Evolutionary conservation across 2,329 filamentous ascomycete genomes (phyloP), one percentile per base, ranked within the genome.

Genomic region (Penicillium sp.): DNA sequence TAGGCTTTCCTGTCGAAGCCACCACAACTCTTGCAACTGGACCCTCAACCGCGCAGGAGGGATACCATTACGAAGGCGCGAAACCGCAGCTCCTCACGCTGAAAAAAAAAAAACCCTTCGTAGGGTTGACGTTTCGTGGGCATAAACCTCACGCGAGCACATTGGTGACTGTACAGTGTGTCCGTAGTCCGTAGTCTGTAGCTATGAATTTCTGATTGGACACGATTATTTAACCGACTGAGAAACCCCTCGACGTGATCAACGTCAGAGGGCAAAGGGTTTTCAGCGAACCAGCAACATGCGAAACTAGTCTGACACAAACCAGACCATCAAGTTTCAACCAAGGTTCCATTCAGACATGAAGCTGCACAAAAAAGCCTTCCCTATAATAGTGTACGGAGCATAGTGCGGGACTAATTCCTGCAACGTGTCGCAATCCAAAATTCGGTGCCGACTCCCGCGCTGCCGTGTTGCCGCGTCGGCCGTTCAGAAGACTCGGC

Each of bases 361-460:
- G 39, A 31, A 46, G 31, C 6, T 10, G 31, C 31, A 40, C 22
- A 47, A 37, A 19, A 22, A 22, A 31, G 40, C 24, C 16, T 27
- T 27, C 16, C 27, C 31, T 31, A 31, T 9, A 9, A 31, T 31
- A 31, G 31, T 31, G 9, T 3, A 31, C 7, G 2, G 31, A 9
- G 31, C 1, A 31, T 9, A 10, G 31, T 31, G 31, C 31, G 7
- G 31, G 31, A 11, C 9, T 4, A 6, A 19, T 3, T 37, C 2
- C 13, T 47, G 47, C 46, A 47, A 52, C 52, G 50, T 50, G 54
- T 47, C 22, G 47, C 33, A n/a, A 49, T 33, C 22, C 39, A 39
- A 43, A 41, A n/a, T 2, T 49, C 54, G 56, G 64, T 69, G 67
- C 67, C 67, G 67, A 69, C 60, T 61, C 57, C 67, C 67, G 67